phyloP scores from a whole-genome alignment of 306 rosid genomes.

The Corylus heterophylla region DNA sequence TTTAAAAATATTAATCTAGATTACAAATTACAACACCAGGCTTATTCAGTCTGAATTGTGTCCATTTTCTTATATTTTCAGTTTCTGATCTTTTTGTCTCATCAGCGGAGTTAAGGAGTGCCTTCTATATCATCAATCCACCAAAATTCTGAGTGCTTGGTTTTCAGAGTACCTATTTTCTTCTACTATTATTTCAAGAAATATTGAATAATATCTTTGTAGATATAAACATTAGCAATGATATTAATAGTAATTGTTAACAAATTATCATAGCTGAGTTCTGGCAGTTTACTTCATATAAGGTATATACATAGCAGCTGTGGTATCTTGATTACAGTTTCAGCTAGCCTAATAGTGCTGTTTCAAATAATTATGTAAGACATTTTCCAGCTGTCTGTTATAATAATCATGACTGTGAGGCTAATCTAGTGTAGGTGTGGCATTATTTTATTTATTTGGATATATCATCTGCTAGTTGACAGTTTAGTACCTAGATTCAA shows the following conservation, averaged over 20 bases:
- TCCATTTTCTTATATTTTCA: not conserved
- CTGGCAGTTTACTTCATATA: not conserved
- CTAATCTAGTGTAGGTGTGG: not conserved
- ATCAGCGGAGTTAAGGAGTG: not conserved
- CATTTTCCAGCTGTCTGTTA: not conserved
- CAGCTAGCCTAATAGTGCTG: not conserved
- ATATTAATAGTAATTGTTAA: not conserved
- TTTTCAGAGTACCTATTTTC: not conserved
- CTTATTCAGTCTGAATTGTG: not conserved
- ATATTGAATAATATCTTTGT: not conserved
- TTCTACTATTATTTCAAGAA: not conserved
- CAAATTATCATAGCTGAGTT: not conserved
- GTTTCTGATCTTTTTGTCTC: not conserved
- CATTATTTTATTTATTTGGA: not conserved
- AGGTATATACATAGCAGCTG: not conserved
- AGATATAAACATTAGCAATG: not conserved
- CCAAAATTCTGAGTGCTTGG: not conserved
- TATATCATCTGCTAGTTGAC: not conserved
- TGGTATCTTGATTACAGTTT: not conserved
- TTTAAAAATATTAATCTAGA: not conserved
- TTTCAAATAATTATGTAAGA: conserved; percentile 4
- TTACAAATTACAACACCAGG: not conserved
- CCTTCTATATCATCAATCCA: not conserved
- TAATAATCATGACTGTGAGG: not conserved
- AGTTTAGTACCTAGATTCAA: not conserved